Percentiles rank a stretch among this genome's conserved stretches.
Conservation (phyloP, 495 filamentous ascomycete species). For the Trichocladium antarcticum region DNA sequence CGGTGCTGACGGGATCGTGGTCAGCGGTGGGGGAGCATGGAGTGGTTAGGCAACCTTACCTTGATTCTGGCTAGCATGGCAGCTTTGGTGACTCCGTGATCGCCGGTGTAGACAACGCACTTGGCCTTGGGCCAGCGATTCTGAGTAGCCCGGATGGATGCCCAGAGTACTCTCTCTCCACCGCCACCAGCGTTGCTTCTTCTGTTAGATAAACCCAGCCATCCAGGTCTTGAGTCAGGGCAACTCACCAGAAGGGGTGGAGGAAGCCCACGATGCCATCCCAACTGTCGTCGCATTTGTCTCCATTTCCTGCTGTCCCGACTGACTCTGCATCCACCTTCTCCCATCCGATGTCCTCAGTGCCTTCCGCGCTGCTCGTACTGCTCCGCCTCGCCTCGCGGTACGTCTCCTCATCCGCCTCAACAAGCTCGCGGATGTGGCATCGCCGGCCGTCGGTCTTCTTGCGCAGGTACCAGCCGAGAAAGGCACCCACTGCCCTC, state of each 20-base stretch:
- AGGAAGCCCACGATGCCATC: conserved; percentile 87
- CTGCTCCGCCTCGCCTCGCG: conserved; percentile 26
- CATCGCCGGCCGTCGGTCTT: conserved; percentile 53
- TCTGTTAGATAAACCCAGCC: conserved; percentile 1
- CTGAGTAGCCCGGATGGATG: conserved; percentile 85
- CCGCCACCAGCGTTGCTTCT: conserved; percentile 86
- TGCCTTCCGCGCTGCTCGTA: conserved; percentile 37
- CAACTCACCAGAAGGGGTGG: conserved; percentile 81
- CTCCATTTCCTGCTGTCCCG: conserved; percentile 43
- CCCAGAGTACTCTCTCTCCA: conserved; percentile 94
- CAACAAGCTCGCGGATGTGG: conserved; percentile 49
- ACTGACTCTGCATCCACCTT: conserved; percentile 50
- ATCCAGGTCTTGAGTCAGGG: not conserved
- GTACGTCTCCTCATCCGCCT: conserved; percentile 48
- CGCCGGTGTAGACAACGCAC: conserved; percentile 88
- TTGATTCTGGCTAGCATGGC: conserved; percentile 67
- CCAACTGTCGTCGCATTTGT: conserved; percentile 51
- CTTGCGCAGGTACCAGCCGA: conserved; percentile 57
- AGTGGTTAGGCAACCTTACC: conserved; percentile 31
- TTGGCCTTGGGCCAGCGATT: conserved; percentile 77
- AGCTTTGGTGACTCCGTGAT: conserved; percentile 73
- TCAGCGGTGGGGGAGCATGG: not conserved
- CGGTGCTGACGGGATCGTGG: conserved; percentile 43
- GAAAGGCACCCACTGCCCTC: conserved; percentile 30
- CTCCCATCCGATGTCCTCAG: conserved; percentile 68